phyloP scores from a whole-genome alignment of 305 asterid genomes.

The Fraxinus baroniana region DNA sequence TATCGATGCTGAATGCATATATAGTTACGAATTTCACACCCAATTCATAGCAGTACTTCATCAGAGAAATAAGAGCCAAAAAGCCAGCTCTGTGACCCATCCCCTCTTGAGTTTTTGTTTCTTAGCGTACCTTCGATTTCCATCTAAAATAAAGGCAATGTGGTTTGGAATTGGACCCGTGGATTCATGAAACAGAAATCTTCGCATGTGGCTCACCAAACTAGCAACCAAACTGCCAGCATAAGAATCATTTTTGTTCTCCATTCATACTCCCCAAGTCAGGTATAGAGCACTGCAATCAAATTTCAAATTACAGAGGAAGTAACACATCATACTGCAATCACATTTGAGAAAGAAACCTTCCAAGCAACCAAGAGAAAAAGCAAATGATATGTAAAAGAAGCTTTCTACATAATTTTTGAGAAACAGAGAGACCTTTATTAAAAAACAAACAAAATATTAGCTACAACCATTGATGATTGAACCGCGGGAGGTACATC shows the following conservation, averaged over 20 bases:
- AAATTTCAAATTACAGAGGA: not conserved
- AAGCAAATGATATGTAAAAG: not conserved
- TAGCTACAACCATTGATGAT: not conserved
- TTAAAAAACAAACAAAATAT: not conserved
- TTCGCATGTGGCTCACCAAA: slow-evolving; percentile 40
- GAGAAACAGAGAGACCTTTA: not conserved
- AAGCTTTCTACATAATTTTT: not conserved
- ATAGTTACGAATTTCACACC: slow-evolving; percentile 55
- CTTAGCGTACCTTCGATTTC: slow-evolving; percentile 64
- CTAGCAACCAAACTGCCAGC: slow-evolving; percentile 39
- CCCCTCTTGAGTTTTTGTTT: slow-evolving; percentile 51
- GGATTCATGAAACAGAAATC: slow-evolving; percentile 46
- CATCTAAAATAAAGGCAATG: slow-evolving; percentile 67
- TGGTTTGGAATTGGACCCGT: slow-evolving; percentile 71
- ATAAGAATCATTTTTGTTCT: slow-evolving; percentile 20
- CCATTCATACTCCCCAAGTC: slow-evolving; percentile 28
- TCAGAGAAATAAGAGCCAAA: slow-evolving; percentile 54
- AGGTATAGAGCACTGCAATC: not conserved
- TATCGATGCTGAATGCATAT: slow-evolving; percentile 81
- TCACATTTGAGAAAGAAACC: not conserved
- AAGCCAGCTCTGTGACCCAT: slow-evolving; percentile 76
- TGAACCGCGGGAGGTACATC: not conserved
- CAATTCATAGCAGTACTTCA: slow-evolving; percentile 73
- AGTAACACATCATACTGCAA: not conserved
- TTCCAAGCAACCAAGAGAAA: not conserved